Evolutionary conservation across 352 stramenopile species (phyloP).

Genomic region (Globisporangium barbulae): DNA sequence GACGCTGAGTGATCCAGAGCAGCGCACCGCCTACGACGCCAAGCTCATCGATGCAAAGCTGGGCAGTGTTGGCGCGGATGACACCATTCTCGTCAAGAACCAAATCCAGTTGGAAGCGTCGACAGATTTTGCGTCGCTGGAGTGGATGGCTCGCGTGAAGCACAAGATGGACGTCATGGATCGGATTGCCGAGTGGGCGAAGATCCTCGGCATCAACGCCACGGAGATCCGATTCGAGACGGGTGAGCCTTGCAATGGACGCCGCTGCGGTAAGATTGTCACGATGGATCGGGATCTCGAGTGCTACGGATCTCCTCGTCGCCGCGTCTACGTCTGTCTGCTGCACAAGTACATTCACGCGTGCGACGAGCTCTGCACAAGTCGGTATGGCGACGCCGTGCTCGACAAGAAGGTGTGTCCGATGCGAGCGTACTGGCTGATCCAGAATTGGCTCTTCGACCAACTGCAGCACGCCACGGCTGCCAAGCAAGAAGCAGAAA

Average conservation of each 20-base stretch:
- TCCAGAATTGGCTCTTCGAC: constrained; percentile 81
- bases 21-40: constrained; percentile 53
- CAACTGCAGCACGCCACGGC: constrained; percentile 34
- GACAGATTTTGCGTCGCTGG: constrained; percentile 71
- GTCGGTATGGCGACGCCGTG: constrained; percentile 48
- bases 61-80: constrained; percentile 7
- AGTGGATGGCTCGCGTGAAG: constrained; percentile 82
- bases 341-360: constrained; percentile 82
- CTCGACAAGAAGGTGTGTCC: constrained; percentile 63
- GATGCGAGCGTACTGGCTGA: constrained; percentile 72
- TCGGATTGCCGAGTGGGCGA: constrained; percentile 68
- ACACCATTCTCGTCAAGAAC: constrained; percentile 40
- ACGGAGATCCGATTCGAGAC: constrained; percentile 74
- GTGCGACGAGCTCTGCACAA: constrained; percentile 72
- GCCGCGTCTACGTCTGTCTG: constrained; percentile 74
- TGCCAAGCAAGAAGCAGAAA: constrained; percentile 19
- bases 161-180: constrained; percentile 88
- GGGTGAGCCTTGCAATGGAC: constrained; percentile 52
- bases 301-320: constrained; percentile 60
- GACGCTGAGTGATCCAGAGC: constrained; percentile 58
- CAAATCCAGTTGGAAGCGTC: constrained; percentile 66
- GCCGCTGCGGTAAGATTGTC: constrained; percentile 75
- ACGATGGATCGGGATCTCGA: constrained; percentile 78
- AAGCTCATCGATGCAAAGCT: constrained; percentile 29
- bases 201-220: constrained; percentile 52